Evolutionary conservation across 2,329 filamentous ascomycete species (phyloP).

Genomic region (Penicillium sp.): DNA sequence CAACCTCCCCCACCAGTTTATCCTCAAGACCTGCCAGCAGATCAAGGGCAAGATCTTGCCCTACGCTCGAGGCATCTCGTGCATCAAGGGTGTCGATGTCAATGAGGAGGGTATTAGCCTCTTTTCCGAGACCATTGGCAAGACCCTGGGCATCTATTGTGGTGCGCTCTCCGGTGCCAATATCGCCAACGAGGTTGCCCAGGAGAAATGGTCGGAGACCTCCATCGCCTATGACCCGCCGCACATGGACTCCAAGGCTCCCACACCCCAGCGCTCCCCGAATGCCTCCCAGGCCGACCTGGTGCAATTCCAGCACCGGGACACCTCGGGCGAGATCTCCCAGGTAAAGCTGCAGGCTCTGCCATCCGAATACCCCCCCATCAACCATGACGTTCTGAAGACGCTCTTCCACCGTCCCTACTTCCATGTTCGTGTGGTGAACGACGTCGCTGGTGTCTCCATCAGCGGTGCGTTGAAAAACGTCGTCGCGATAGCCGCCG

Average conservation of each 20-base stretch:
- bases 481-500: constrained; percentile 89
- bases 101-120: constrained; percentile 81
- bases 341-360: constrained; percentile 74
- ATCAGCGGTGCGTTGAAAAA: constrained; percentile 96
- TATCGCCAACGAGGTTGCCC: constrained; percentile 91
- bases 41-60: constrained; percentile 87
- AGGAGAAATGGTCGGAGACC: constrained; percentile 96
- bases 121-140: constrained; percentile 93
- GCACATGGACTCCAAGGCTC: constrained; percentile 78
- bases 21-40: constrained; percentile 80
- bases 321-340: constrained; percentile 67
- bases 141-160: constrained; percentile 91
- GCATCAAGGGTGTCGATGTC: constrained; percentile 97
- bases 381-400: constrained; percentile 82
- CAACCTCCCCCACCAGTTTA: constrained; percentile 92
- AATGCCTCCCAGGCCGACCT: constrained; percentile 55
- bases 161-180: constrained; percentile 95
- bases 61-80: constrained; percentile 90
- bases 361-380: constrained; percentile 78
- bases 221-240: constrained; percentile 96
- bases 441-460: constrained; percentile 95
- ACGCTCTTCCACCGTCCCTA: constrained; percentile 93
- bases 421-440: constrained; percentile 93
- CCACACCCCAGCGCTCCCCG: constrained; percentile 62
- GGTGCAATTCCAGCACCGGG: constrained; percentile 64